Base-by-base conservation (phyloP, 2,329 filamentous ascomycete species). In the Ceratocystis colombiana region DNA sequence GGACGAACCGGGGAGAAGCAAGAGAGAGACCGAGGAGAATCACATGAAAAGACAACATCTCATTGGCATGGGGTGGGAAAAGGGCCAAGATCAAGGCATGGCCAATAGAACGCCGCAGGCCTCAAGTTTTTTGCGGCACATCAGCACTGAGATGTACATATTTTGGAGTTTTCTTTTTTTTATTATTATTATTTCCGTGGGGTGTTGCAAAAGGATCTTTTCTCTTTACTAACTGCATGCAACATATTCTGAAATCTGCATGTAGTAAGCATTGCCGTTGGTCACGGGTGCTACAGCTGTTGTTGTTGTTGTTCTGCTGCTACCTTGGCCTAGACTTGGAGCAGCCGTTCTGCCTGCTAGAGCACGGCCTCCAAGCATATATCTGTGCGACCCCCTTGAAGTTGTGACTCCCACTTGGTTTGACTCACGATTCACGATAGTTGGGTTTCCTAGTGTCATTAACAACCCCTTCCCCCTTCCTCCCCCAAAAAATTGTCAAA, bases 121-220 rank as follows among this genome's bases (percentile, higher is more conserved):
- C 33, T 37, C 25, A 30, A 25, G 15, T 8, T 15, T 30, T 59
- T 59, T 22, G 28, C 7, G 22, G 15, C 41, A 50, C 37, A 63
- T n/a, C 61, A 25, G 28, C 22, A 17, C n/a, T 8, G 25, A 50
- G 44, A 63, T 63, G 61, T 50, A 50, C 61, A 63, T 63, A 33
- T 46, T 48, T 12, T 20, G 44, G 46, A 33, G 61, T 33, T 63
- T 63, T 30, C 37, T 46, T 63, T 63, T 50, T 48, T 5, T 12
- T 48, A 8, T 57, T 30, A 1, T 30, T 17, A 6, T 55, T 28
- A 30, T 48, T 63, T 63, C 15, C 44, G 17, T 46, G 17, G 12
- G 48, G 22, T n/a, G 28, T 15, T 48, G 37, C 37, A 41, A 41
- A 41, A 41, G 37, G 46, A 22, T 53, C 10, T 25, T 53, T 53